phyloP scores from a whole-genome alignment of 495 filamentous ascomycete species.

The Aspergillus taichungensis region DNA sequence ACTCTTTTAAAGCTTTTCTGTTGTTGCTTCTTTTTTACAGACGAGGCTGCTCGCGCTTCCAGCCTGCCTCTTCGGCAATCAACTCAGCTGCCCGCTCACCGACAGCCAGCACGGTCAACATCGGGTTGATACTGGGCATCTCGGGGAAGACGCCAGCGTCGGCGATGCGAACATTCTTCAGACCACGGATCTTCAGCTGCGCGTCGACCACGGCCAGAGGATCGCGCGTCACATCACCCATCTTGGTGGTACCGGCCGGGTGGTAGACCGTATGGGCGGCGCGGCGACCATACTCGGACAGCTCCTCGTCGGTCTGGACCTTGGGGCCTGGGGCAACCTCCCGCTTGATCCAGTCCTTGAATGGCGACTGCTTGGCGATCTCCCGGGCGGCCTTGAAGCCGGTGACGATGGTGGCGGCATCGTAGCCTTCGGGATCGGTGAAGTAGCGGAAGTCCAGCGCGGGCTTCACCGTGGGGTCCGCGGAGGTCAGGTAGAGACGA shows the following conservation, averaged over 20 bases:
- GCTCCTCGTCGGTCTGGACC: constrained; percentile 58
- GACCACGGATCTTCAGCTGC: constrained; percentile 44
- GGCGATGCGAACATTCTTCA: constrained; percentile 53
- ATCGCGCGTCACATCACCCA: constrained; percentile 61
- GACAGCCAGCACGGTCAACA: constrained; percentile 57
- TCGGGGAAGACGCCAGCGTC: constrained; percentile 63
- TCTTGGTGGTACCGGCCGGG: constrained; percentile 78
- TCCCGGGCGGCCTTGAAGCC: constrained; percentile 64
- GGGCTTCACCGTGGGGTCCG: constrained; percentile 65
- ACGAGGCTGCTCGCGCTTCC: constrained; percentile 44
- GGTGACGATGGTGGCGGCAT: constrained; percentile 72
- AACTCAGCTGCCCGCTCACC: constrained; percentile 58
- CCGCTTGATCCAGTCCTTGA: constrained; percentile 69
- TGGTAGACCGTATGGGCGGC: constrained; percentile 83
- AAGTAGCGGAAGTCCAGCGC: constrained; percentile 84
- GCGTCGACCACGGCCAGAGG: constrained; percentile 57
- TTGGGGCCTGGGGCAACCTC: constrained; percentile 70
- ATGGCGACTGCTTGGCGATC: constrained; percentile 60
- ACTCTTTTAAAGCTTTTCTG: constrained; percentile 1
- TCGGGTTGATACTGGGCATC: constrained; percentile 59
- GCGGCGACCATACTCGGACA: constrained; percentile 63
- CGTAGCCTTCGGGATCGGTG: constrained; percentile 75
- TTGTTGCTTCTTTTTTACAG: constrained; percentile 18
- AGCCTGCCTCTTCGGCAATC: constrained; percentile 52
- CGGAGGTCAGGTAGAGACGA: constrained; percentile 59